Base-by-base conservation (phyloP, 2,329 filamentous ascomycete species). In the Arthrinium puccinioides region DNA sequence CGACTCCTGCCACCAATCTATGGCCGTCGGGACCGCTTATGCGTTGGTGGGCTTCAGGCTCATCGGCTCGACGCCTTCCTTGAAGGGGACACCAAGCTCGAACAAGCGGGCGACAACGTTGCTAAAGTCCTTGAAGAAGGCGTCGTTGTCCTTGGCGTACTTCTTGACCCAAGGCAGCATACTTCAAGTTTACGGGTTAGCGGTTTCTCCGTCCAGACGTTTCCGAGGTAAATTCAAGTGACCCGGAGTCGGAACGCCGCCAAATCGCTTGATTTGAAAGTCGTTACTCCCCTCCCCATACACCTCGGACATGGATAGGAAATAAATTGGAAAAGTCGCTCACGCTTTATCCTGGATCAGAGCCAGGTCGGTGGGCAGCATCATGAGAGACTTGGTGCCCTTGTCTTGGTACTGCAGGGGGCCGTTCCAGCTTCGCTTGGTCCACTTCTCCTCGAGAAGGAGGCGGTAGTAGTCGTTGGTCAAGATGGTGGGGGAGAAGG, bases 401-500 rank as follows among this genome's bases (percentile, higher is more conserved):
- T 85, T 84, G 67, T 97, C 89, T 67, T 94, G 82, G 60, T 68
- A 68, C 63, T 79, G 89, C 66, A 82, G 80, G 48, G 88, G 88
- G 20, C 92, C 90, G 53, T 89, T 79, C 90, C 87, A 94, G 75
- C 89, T 90, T 67, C 78, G 82, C 73, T 77, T 86, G 57, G 78
- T 70, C 92, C 90, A 97, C 75, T 94, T 94, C 79, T 95, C 87
- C 44, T 88, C 76, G 23, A 94, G 56, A 32, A 98, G 74, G 13
- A 97, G 77, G 51, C 79, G 83, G 79, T 78, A 98, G 74, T 84
- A 98, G 62, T 96, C 89, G 69, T 97, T 98, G 55, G 87, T 95
- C 57, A 98, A 62, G 41, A 92, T 80, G 30, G 87, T 95, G 21
- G 88, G 88, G 39, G 84, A 88, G 73, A 92, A 92, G 49, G 86